Base-by-base conservation (phyloP, 306 rosid genomes). In the Fagus sylvatica region DNA sequence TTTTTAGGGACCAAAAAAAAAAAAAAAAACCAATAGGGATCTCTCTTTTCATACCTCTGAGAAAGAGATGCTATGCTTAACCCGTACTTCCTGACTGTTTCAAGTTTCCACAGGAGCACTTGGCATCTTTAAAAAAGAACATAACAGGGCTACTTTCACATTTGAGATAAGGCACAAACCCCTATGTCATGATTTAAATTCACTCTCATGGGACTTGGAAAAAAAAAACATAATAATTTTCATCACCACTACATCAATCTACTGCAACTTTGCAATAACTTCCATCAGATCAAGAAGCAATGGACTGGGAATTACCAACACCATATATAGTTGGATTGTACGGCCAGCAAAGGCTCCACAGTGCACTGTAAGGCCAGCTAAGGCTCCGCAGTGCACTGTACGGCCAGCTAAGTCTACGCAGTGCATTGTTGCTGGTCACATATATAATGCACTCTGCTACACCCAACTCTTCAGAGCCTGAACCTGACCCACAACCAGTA, bases 401-500 rank as follows among this genome's bases (percentile, higher is more conserved):
- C 46, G 10, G 60, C 28, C 78, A 3, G 56, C 67, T 74, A 80
- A 81, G 69, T 76, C 41, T 12, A 34, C 42, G 72, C 87, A 83
- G 73, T 77, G 84, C 88, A 88, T 84, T 88, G 88, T 88, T 86
- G 89, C 78, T 69, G 66, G 17, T 79, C 83, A 84, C 80, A 76
- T 81, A 86, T 40, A 72, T 80, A 75, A 84, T 82, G 86, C 89
- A 84, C 68, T 36, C 68, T 36, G 54, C 83, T 48, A 9, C 65
- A 22, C 46, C 33, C 54, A 5, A 22, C 55, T 13, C 42, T 39
- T 67, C 49, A 6, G 53, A 62, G 77, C 72, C 78, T 36, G 28
- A 15, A 70, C n/a, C 55, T 48, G 74, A 43, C 57, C 53, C 36
- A 41, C 10, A 22, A 43, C 7, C 74, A 72, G 32, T 4, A 39